Evolutionary conservation across 164 flowering plant genomes (phyloP), one percentile per base, ranked within the genome.

Genomic region (Berberis thunbergii): DNA sequence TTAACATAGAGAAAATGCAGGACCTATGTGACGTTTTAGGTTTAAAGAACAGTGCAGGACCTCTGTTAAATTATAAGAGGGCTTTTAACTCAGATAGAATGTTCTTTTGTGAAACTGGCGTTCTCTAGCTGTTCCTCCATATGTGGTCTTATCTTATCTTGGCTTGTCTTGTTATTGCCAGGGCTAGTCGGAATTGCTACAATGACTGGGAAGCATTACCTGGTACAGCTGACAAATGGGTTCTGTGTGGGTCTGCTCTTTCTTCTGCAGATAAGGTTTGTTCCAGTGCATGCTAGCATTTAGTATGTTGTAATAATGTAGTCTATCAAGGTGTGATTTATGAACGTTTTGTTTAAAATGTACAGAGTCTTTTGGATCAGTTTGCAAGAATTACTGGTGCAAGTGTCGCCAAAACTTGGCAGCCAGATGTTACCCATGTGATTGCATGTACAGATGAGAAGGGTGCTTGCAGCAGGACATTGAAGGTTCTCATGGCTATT

Each of bases 201-300:
- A 73, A 64, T 9, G 61, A 56, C 61, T 76, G 81, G 79, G 70
- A 58, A 59, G 66, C 68, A 26, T 66, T 68, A 65, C 55, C 70
- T 53, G 62, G 49, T 72, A 78, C 69, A 43, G 67, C 72, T 50
- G 71, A 78, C 58, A 63, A 79, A 57, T 81, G 74, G 90, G 75
- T 83, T 73, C 69, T 89, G 3, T 91, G 98, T 75, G 96, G 88
- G 63, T 89, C 96, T 75, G 84, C 88, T 59, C 76, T 92, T 39
- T 83, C 95, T 69, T 46, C 73, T 41, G 77, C 77, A 41, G 91
- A 89, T 54, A 88, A 85, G 98, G 98, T 92, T 66, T 43, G 80
- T 13, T 45, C 9, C n/a, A 44, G 45, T 10, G 40, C 10, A 12
- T 6, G 11, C 0, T 50, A 9, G 4, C 54, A 52, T 52, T 10